These are phyloP conservation scores for Rhodotorula graminis DNA, from an alignment of 768 basidiomycete species.

Conservation along the genomic window DNA sequence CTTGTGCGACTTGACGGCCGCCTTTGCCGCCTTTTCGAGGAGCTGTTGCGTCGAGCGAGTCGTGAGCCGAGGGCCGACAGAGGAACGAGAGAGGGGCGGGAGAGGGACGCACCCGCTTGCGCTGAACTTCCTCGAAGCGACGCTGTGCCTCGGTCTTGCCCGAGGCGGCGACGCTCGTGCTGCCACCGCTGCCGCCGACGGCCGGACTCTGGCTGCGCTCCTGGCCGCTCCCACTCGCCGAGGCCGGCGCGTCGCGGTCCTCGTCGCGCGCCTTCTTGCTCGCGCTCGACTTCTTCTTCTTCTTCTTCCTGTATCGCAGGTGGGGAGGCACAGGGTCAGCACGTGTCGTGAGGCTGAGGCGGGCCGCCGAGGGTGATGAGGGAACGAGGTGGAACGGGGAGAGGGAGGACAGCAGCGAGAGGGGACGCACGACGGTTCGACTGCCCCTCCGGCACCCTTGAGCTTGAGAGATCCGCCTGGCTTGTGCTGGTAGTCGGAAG, in stretches of 20 bases:
- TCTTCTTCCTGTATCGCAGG: constrained; percentile 24
- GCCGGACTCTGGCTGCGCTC: constrained; percentile 1
- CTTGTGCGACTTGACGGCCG: constrained; percentile 83
- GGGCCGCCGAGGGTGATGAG: not conserved
- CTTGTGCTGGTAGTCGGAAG: constrained; percentile 70
- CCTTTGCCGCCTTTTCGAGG: constrained; percentile 64
- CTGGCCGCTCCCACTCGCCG: not conserved
- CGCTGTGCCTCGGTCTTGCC: constrained; percentile 65
- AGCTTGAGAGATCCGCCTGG: constrained; percentile 78
- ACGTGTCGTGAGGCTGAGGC: not conserved
- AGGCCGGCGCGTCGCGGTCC: constrained; percentile 4
- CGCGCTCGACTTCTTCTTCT: constrained; percentile 37
- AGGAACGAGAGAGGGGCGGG: not conserved
- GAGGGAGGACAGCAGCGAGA: no score
- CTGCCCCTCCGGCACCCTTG: constrained; percentile 61
- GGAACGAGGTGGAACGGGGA: not conserved
- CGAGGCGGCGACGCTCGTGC: not conserved
- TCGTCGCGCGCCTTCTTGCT: constrained; percentile 20
- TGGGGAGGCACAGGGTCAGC: not conserved
- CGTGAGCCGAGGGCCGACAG: not conserved
- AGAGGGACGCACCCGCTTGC: constrained; percentile 59
- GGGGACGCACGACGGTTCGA: constrained; percentile 17
- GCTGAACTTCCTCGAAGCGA: constrained; percentile 82
- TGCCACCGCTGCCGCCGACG: not conserved
- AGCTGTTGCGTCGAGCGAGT: constrained; percentile 53